phyloP scores from a whole-genome alignment of 805 yeast species.

The Sugiyamaella floridensis region DNA sequence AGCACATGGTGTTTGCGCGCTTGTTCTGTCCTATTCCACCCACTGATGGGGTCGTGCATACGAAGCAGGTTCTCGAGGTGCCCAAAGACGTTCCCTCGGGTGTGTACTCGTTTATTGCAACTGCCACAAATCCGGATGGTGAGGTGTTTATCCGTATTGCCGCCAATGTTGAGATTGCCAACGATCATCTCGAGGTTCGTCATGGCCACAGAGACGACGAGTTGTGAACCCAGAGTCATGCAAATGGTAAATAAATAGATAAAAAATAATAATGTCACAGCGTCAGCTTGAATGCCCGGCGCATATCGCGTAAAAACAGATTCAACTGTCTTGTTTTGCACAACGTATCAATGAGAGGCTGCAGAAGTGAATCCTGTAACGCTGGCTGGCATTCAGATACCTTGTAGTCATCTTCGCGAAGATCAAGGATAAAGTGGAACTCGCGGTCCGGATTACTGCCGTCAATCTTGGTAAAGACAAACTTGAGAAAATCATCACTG shows the following conservation, averaged over 20 bases:
- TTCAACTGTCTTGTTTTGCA: constrained; percentile 23
- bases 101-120: constrained; percentile 26
- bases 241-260: neutral
- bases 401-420: constrained; percentile 34
- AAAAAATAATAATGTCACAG: neutral
- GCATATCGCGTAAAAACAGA: constrained; percentile 24
- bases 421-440: constrained; percentile 41
- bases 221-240: neutral
- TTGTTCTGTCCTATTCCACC: constrained; percentile 25
- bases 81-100: constrained; percentile 26
- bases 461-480: constrained; percentile 45
- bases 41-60: constrained; percentile 5
- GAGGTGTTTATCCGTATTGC: constrained; percentile 20
- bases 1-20: constrained; percentile 21
- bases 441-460: constrained; percentile 37
- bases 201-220: constrained; percentile 7
- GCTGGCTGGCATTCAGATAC: constrained; percentile 37
- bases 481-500: constrained; percentile 39
- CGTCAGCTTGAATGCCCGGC: constrained; percentile 22
- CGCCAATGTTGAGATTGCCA: constrained; percentile 11
- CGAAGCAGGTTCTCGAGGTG: constrained; percentile 21
- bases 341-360: constrained; percentile 16
- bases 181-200: neutral
- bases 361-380: constrained; percentile 25
- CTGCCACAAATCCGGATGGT: constrained; percentile 18